A percentile compares a stretch with the other conserved stretches of the same genome.
phyloP scores from a whole-genome alignment of 2,329 filamentous ascomycete genomes.

The Neonectria sp. region DNA sequence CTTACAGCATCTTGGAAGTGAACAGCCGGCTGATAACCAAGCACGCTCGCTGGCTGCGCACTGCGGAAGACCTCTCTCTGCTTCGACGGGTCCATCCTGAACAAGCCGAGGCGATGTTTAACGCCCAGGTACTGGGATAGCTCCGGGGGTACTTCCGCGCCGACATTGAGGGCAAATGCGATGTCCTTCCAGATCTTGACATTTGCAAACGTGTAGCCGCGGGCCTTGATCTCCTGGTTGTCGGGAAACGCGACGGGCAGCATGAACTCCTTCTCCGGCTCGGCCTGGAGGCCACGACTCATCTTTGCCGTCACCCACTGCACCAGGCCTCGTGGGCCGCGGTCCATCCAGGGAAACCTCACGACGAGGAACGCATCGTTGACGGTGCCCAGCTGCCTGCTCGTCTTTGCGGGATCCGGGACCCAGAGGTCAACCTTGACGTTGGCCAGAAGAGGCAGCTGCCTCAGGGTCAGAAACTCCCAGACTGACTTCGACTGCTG shows the following conservation, averaged over 20 bases:
- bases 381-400: slow-evolving; percentile 65
- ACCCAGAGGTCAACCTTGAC: slow-evolving; percentile 79
- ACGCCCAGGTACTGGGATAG: slow-evolving; percentile 77
- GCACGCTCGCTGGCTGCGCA: slow-evolving; percentile 70
- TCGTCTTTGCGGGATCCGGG: slow-evolving; percentile 72
- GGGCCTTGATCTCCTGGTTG: slow-evolving; percentile 68
- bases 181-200: slow-evolving; percentile 77
- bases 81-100: slow-evolving; percentile 74
- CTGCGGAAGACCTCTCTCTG: slow-evolving; percentile 72
- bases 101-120: slow-evolving; percentile 76
- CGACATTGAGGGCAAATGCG: slow-evolving; percentile 69
- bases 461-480: slow-evolving; percentile 80
- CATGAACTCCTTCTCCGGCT: slow-evolving; percentile 75
- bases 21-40: slow-evolving; percentile 76
- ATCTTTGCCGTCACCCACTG: slow-evolving; percentile 66
- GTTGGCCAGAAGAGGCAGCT: slow-evolving; percentile 79
- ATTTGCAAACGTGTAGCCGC: slow-evolving; percentile 72
- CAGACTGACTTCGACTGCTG: slow-evolving; percentile 67
- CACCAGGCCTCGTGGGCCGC: slow-evolving; percentile 64
- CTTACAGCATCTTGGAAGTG: slow-evolving; percentile 80
- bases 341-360: slow-evolving; percentile 74
- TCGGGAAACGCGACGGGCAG: slow-evolving; percentile 76
- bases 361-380: slow-evolving; percentile 75
- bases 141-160: slow-evolving; percentile 72
- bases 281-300: slow-evolving; percentile 61